Conservation (phyloP, 2,329 filamentous ascomycete genomes). For the Trichoderma asperellum region DNA sequence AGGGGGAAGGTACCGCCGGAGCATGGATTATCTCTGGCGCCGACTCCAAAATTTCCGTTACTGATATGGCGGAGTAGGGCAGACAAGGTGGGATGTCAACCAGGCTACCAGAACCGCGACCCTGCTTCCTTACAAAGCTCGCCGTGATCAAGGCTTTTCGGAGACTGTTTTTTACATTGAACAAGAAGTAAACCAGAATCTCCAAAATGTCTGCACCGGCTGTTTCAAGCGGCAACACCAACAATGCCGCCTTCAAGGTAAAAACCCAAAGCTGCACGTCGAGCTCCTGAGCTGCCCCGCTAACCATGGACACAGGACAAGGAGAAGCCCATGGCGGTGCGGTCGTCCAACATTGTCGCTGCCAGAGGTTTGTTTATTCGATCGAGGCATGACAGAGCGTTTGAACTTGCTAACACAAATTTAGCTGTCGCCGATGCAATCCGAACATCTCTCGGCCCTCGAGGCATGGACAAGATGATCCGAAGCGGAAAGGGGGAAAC, state of each 20-base stretch:
- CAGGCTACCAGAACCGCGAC: conserved; percentile 39
- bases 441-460: conserved; percentile 90
- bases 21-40: conserved; percentile 46
- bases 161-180: conserved; percentile 32
- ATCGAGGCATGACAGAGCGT: not conserved
- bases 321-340: conserved; percentile 98
- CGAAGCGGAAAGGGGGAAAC: conserved; percentile 95
- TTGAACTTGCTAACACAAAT: conserved; percentile 6
- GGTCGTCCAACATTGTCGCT: conserved; percentile 94
- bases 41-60: conserved; percentile 48
- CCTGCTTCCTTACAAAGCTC: conserved; percentile 38
- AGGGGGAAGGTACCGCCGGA: conserved; percentile 38
- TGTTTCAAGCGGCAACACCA: conserved; percentile 44
- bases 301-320: conserved; percentile 64
- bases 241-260: conserved; percentile 63
- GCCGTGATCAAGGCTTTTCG: conserved; percentile 38
- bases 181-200: conserved; percentile 42
- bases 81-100: conserved; percentile 45
- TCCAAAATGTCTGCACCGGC: conserved; percentile 52
- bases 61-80: conserved; percentile 44
- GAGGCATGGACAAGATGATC: conserved; percentile 99
- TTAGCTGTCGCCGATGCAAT: conserved; percentile 96
- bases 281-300: conserved; percentile 45
- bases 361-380: conserved; percentile 72
- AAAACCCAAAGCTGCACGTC: conserved; percentile 36